phyloP scores from a whole-genome alignment of 495 filamentous ascomycete species.

The Mycothermus thermophilus region DNA sequence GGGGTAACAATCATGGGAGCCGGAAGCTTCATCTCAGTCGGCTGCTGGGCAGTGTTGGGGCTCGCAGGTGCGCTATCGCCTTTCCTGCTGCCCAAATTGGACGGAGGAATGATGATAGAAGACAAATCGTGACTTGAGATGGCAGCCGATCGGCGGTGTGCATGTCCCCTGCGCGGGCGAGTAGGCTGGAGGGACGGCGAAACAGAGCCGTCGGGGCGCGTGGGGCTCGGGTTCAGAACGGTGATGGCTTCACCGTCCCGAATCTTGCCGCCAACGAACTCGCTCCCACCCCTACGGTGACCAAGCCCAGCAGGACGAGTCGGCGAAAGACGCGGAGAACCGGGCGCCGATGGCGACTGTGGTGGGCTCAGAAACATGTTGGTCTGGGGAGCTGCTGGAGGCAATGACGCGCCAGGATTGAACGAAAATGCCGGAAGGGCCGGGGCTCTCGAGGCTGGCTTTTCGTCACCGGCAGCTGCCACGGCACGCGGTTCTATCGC shows the following conservation, averaged over 20 bases:
- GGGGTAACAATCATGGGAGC: too few relatives aligned
- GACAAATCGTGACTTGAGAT: constrained; percentile 69
- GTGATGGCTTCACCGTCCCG: constrained; percentile 40
- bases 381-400: constrained; percentile 11
- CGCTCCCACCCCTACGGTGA: constrained; percentile 61
- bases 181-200: constrained; percentile 36
- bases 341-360: constrained; percentile 24
- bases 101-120: constrained; percentile 52
- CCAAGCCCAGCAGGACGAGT: constrained; percentile 34
- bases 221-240: constrained; percentile 48
- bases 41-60: too few relatives aligned
- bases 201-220: constrained; percentile 43
- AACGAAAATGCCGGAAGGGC: constrained; percentile 52
- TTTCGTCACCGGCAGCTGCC: constrained; percentile 11
- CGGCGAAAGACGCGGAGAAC: constrained; percentile 30
- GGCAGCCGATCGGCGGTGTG: constrained; percentile 73
- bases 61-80: constrained; percentile 55
- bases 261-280: constrained; percentile 65
- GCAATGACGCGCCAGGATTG: constrained; percentile 38
- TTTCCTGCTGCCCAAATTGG: constrained; percentile 31
- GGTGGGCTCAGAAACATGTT: constrained; percentile 28
- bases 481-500: constrained; percentile 26
- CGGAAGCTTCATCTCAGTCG: too few relatives aligned
- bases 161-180: constrained; percentile 54
- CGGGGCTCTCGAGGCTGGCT: constrained; percentile 20